Evolutionary conservation across 1,284 basidiomycete genomes (phyloP).

Genomic region (Sanghuangporus baumii): DNA sequence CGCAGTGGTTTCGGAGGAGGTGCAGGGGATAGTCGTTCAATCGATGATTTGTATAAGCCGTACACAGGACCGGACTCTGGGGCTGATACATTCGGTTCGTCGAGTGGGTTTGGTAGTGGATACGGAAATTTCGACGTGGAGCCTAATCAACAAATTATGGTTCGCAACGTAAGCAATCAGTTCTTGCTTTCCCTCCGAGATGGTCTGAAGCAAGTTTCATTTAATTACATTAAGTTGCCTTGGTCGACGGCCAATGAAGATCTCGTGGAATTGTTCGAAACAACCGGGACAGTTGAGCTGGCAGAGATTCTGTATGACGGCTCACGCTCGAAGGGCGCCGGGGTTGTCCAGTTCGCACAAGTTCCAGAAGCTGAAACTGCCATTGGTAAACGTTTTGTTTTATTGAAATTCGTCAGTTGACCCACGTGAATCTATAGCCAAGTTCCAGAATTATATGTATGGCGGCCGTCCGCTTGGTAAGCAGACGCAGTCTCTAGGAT

Average conservation of each 20-base stretch:
- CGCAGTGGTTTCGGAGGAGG: slow-evolving; percentile 47
- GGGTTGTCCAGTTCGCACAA: slow-evolving; percentile 93
- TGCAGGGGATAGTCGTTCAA: slow-evolving; percentile 58
- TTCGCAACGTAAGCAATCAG: slow-evolving; percentile 80
- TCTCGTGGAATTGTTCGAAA: slow-evolving; percentile 96
- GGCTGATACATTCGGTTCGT: slow-evolving; percentile 29
- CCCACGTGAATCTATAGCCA: slow-evolving; percentile 38
- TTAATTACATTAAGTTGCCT: slow-evolving; percentile 57
- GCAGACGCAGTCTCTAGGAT: slow-evolving; percentile 20
- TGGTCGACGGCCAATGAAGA: slow-evolving; percentile 99
- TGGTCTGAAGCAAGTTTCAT: not conserved
- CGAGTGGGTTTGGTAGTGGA: slow-evolving; percentile 35
- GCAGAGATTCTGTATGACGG: slow-evolving; percentile 94
- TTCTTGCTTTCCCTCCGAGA: slow-evolving; percentile 20
- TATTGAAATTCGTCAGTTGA: not conserved
- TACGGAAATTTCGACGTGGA: slow-evolving; percentile 46
- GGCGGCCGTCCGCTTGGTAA: slow-evolving; percentile 81
- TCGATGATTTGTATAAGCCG: slow-evolving; percentile 77
- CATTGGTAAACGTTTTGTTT: slow-evolving; percentile 48
- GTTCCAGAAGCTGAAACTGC: slow-evolving; percentile 89
- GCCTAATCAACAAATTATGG: slow-evolving; percentile 95
- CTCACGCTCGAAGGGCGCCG: slow-evolving; percentile 86
- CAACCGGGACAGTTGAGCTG: slow-evolving; percentile 89
- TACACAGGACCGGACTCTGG: slow-evolving; percentile 69
- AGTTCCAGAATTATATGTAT: slow-evolving; percentile 90